Evolutionary conservation across 106 monocot genomes (phyloP).

Genomic region (Acorus gramineus): DNA sequence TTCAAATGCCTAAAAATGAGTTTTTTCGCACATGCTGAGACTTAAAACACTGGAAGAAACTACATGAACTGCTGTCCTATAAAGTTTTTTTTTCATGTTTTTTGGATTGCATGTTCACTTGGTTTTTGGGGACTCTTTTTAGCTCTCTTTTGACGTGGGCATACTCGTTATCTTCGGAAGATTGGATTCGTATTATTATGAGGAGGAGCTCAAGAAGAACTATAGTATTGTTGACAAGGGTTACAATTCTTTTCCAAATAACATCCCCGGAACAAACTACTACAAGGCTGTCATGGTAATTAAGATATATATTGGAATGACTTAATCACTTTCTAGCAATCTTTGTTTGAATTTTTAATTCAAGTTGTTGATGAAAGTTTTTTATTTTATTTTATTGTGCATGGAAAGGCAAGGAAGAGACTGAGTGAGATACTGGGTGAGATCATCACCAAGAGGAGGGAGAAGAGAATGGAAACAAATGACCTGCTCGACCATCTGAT

Average conservation of each 20-base stretch:
- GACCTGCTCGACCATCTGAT: constrained; percentile 53
- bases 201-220: constrained; percentile 52
- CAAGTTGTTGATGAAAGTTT: too few relatives aligned
- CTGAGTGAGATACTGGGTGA: constrained; percentile 44
- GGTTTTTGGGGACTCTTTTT: too few relatives aligned
- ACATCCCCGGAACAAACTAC: constrained; percentile 51
- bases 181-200: constrained; percentile 17
- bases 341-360: too few relatives aligned
- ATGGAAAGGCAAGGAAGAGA: constrained; percentile 52
- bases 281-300: constrained; percentile 52
- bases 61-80: too few relatives aligned
- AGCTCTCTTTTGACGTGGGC: constrained; percentile 77
- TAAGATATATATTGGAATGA: too few relatives aligned
- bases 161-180: constrained; percentile 62
- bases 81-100: too few relatives aligned
- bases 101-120: too few relatives aligned
- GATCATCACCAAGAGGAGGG: constrained; percentile 39
- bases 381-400: too few relatives aligned
- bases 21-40: too few relatives aligned
- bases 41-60: too few relatives aligned
- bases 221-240: constrained; percentile 72
- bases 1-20: too few relatives aligned
- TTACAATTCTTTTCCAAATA: constrained; percentile 72
- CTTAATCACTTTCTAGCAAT: too few relatives aligned
- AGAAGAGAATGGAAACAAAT: constrained; percentile 18